Evolutionary conservation across 1,284 basidiomycete species (phyloP), one percentile per base, ranked within the genome.

Genomic region (Tylopilus sp.): DNA sequence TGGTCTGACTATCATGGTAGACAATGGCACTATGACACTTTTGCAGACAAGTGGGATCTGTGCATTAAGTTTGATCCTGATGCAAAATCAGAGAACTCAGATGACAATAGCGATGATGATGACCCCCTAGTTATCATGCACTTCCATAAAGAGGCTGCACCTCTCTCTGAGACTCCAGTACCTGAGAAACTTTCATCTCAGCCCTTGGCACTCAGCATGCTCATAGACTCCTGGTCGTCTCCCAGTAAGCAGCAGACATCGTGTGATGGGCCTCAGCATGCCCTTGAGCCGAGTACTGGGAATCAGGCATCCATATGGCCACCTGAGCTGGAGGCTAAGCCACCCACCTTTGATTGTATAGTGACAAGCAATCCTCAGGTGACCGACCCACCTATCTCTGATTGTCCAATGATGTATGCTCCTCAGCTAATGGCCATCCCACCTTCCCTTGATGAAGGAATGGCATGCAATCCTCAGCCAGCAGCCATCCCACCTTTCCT

Each of bases 21-120:
- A 10, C 50, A 48, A 38, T 17, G 14, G 9, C 26, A 7, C 26
- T 51, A 51, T 44, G 45, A 48, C 7, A 1, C 17, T 3, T 51
- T 42, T 15, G 10, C 9, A 6, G 34, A 51, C 8, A 17, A 51
- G 30, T 51, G 50, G 45, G 36, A 51, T 39, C 3, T 51, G 5
- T 51, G 45, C 29, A n/a, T 24, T 26, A 20, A 51, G 21, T 48
- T 51, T 12, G 34, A 47, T 5, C 1, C 21, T 4, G 21, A 37
- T 33, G 29, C 21, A 2, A 35, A 14, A 24, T 15, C 36, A 31
- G 28, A 38, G 11, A 15, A 3, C 24, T 43, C 8, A 2, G 18
- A 43, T 10, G 20, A 43, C 11, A 8, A 43, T 21, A 31, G 20
- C 12, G 20, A 43, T 7, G 18, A 31, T 8, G 21, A 24, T 24